Evolutionary conservation across 1,284 basidiomycete genomes (phyloP).

Genomic region (Puccinia coronata): DNA sequence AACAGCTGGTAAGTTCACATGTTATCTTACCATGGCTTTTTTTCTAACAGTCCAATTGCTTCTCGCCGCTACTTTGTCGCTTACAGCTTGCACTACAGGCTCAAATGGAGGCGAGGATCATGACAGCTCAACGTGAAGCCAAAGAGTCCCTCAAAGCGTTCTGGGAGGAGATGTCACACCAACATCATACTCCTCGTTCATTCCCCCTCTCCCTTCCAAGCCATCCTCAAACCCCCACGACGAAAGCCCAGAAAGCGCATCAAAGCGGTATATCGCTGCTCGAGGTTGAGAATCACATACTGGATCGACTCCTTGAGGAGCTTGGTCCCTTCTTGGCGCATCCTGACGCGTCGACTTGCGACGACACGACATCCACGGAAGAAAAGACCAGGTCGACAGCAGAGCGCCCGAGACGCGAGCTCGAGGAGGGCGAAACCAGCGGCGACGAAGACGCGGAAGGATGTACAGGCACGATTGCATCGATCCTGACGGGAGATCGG

Average conservation of each 20-base stretch:
- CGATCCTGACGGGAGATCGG: not conserved
- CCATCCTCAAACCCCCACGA: not conserved
- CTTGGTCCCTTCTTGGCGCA: not conserved
- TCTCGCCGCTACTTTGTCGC: too few species aligned
- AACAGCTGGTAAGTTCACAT: slow-evolving; percentile 5
- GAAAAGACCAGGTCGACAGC: not conserved
- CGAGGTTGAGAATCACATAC: not conserved
- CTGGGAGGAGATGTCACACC: not conserved
- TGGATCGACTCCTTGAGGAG: not conserved
- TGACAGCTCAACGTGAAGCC: not conserved
- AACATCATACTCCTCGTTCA: not conserved
- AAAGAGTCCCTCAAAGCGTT: not conserved
- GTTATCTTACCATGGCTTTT: not conserved
- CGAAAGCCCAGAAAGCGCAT: not conserved
- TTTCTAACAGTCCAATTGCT: not conserved
- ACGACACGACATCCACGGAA: not conserved
- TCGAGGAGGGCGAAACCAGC: slow-evolving; percentile 7
- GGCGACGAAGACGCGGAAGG: not conserved
- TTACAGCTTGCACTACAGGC: not conserved
- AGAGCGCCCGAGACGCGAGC: not conserved
- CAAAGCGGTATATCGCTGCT: not conserved
- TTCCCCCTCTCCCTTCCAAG: not conserved
- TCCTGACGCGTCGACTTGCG: not conserved
- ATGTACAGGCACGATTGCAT: not conserved
- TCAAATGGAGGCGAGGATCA: not conserved